phyloP scores from a whole-genome alignment of 441 rosid genomes.

The Macaranga tanarius region DNA sequence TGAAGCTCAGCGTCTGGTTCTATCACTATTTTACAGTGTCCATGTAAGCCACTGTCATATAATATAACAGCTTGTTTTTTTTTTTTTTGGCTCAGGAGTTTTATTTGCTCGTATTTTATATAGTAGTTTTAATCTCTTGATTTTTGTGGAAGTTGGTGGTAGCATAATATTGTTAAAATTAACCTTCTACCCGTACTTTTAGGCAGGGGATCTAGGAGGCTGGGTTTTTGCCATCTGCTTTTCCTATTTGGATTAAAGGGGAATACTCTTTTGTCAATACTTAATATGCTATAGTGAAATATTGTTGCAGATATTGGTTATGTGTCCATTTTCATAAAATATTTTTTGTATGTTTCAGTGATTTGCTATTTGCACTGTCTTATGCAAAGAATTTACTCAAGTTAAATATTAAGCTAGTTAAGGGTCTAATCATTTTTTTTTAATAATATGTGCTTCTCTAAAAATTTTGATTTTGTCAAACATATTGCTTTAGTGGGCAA shows the following conservation, averaged over 20 bases:
- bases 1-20: constrained; percentile 94
- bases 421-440: neutral
- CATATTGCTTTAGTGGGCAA: neutral
- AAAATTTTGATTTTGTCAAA: neutral
- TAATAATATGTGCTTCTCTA: neutral
- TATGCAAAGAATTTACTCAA: neutral
- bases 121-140: neutral
- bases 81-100: constrained; percentile 20
- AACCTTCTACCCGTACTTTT: neutral
- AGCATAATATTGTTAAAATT: neutral
- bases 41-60: constrained; percentile 59
- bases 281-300: neutral
- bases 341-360: no score
- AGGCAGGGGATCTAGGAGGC: neutral
- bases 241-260: neutral
- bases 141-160: neutral
- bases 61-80: neutral
- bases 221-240: neutral
- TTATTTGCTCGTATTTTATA: constrained; percentile 5
- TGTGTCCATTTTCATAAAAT: neutral
- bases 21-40: constrained; percentile 83
- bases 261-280: neutral
- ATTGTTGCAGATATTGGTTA: neutral
- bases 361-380: neutral
- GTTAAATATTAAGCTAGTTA: neutral